Evolutionary conservation across 2,329 filamentous ascomycete genomes (phyloP).

Genomic region (Domatiomyces catenatus): DNA sequence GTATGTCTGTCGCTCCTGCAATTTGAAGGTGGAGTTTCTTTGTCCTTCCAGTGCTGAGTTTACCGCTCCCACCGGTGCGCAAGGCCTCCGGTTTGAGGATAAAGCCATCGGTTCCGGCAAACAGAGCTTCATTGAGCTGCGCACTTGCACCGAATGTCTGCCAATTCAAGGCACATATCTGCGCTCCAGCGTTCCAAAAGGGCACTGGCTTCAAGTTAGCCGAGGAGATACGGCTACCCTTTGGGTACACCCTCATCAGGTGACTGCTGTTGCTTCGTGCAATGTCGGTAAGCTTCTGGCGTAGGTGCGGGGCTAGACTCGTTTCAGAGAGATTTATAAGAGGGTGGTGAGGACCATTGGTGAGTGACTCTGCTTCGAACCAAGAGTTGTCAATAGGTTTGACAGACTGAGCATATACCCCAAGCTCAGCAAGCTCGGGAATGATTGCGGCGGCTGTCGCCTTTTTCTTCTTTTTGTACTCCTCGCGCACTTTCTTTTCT

Average conservation of each 20-base stretch:
- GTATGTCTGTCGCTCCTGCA: constrained; percentile 12
- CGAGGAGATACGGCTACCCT: constrained; percentile 15
- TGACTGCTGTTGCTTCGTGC: constrained; percentile 13
- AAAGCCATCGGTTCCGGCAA: constrained; percentile 15
- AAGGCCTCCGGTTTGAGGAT: constrained; percentile 14
- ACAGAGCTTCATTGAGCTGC: constrained; percentile 16
- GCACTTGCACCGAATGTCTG: constrained; percentile 16
- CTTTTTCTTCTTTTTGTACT: constrained; percentile 12
- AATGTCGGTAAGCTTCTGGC: constrained; percentile 7
- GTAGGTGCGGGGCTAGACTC: constrained; percentile 10
- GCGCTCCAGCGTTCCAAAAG: constrained; percentile 15
- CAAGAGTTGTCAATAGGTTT: constrained; percentile 16
- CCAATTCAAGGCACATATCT: constrained; percentile 17
- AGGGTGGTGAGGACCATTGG: constrained; percentile 11
- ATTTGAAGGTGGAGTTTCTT: constrained; percentile 14
- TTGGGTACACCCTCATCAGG: constrained; percentile 17
- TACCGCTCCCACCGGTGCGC: constrained; percentile 9
- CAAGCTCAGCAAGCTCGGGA: constrained; percentile 16
- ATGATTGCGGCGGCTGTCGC: constrained; percentile 9
- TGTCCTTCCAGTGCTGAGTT: constrained; percentile 4
- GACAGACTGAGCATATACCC: constrained; percentile 16
- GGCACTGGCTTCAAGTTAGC: constrained; percentile 15
- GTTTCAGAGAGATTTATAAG: constrained; percentile 16
- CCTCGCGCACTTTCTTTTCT: constrained; percentile 5
- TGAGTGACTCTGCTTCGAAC: constrained; percentile 11